A percentile compares a stretch with the other conserved stretches of the same genome.
Evolutionary conservation across 2,329 filamentous ascomycete species (phyloP).

Genomic region (Botrytis byssoidea): DNA sequence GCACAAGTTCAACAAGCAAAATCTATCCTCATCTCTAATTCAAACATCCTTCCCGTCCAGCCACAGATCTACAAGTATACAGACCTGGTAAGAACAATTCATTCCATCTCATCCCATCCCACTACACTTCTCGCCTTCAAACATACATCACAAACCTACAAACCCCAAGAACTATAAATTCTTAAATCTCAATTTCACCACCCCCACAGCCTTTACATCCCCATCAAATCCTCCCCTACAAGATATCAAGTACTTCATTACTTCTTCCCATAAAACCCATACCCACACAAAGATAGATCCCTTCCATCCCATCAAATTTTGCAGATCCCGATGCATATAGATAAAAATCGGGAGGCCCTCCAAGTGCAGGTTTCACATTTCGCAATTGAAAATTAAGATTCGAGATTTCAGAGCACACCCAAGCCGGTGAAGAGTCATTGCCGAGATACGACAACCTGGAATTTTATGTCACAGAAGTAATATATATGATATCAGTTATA

Average conservation of each 20-base stretch:
- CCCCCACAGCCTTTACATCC: background rate
- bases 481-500: background rate
- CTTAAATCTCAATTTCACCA: too few species aligned
- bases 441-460: background rate
- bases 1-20: background rate
- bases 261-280: background rate
- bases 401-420: background rate
- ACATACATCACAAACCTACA: background rate
- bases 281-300: background rate
- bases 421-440: background rate
- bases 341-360: background rate
- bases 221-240: background rate
- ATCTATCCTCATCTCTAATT: fast-evolving
- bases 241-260: background rate
- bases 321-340: background rate
- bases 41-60: background rate
- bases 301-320: background rate
- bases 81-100: background rate
- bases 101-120: background rate
- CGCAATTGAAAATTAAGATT: background rate
- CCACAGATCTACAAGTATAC: background rate
- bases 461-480: background rate
- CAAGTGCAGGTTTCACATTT: background rate
- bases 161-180: background rate
- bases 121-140: background rate